Percentiles rank a stretch among this genome's conserved stretches.
phyloP scores from a whole-genome alignment of 805 yeast genomes.

The Metschnikowia baotianmanensis region DNA sequence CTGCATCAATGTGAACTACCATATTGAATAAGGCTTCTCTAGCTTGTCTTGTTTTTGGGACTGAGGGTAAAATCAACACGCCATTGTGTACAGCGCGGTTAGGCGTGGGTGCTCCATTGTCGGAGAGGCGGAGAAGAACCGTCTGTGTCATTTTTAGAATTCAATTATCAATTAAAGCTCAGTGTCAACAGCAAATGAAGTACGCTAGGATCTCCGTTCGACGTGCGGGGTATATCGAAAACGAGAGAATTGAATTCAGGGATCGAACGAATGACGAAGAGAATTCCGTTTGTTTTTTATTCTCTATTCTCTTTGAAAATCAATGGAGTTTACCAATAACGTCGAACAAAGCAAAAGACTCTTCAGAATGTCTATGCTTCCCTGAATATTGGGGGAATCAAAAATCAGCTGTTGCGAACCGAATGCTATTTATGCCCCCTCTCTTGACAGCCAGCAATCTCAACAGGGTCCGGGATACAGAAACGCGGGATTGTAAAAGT shows the following conservation, averaged over 20 bases:
- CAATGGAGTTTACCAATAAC: too few species aligned
- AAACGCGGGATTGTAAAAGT: background rate
- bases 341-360: too few species aligned
- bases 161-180: too few species aligned
- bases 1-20: slow-evolving; percentile 68
- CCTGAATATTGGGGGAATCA: background rate
- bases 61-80: slow-evolving; percentile 50
- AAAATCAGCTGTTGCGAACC: background rate
- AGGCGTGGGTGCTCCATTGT: slow-evolving; percentile 47
- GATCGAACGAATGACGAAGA: too few species aligned
- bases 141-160: slow-evolving; percentile 18
- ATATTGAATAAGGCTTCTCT: slow-evolving; percentile 49
- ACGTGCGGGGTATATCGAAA: too few species aligned
- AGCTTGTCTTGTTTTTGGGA: slow-evolving; percentile 27
- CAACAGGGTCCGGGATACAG: slow-evolving; percentile 3
- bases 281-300: too few species aligned
- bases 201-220: too few species aligned
- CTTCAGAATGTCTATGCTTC: background rate
- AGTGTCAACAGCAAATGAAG: too few species aligned
- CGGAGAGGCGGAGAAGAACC: slow-evolving; percentile 47
- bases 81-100: slow-evolving; percentile 40
- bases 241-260: too few species aligned
- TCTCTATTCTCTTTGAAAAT: too few species aligned
- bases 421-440: slow-evolving; percentile 3
- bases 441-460: slow-evolving; percentile 6